A percentile compares a stretch with the other conserved stretches of the same genome.
These are phyloP conservation scores for Russula sp. DNA, from an alignment of 768 basidiomycete genomes.

Conservation along the genomic window DNA sequence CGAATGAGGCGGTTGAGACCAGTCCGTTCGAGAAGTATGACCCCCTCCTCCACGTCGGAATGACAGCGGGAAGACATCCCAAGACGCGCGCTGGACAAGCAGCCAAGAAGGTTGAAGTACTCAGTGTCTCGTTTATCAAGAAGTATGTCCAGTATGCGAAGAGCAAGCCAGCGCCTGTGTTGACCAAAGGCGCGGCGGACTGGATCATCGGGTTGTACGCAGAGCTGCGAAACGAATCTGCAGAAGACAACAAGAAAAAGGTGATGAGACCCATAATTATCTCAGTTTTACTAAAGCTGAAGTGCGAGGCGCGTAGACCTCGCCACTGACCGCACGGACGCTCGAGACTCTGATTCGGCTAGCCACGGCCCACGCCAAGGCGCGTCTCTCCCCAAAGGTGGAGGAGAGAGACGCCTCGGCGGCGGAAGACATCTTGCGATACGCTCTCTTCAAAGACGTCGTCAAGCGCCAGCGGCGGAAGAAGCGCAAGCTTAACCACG, in stretches of 20 bases:
- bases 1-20: constrained; percentile 51
- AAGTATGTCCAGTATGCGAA: constrained; percentile 99
- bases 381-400: constrained; percentile 80
- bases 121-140: constrained; percentile 92
- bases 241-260: constrained; percentile 84
- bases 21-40: constrained; percentile 96
- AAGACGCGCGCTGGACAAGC: constrained; percentile 44
- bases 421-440: constrained; percentile 93
- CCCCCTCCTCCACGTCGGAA: constrained; percentile 85
- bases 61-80: constrained; percentile 37
- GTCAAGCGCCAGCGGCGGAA: constrained; percentile 73
- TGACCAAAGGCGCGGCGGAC: constrained; percentile 92
- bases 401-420: constrained; percentile 78
- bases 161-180: constrained; percentile 70
- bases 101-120: constrained; percentile 70
- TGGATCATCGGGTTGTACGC: constrained; percentile 91
- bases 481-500: constrained; percentile 79
- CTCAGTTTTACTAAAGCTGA: neutral
- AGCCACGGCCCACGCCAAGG: constrained; percentile 95
- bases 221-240: constrained; percentile 83
- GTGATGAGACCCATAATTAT: constrained; percentile 30
- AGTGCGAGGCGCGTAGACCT: constrained; percentile 52
- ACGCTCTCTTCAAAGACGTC: constrained; percentile 97
- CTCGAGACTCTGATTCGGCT: constrained; percentile 98
- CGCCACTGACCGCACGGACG: constrained; percentile 95